Conservation (phyloP, 345 rosid species). For the Gossypium turneri region DNA sequence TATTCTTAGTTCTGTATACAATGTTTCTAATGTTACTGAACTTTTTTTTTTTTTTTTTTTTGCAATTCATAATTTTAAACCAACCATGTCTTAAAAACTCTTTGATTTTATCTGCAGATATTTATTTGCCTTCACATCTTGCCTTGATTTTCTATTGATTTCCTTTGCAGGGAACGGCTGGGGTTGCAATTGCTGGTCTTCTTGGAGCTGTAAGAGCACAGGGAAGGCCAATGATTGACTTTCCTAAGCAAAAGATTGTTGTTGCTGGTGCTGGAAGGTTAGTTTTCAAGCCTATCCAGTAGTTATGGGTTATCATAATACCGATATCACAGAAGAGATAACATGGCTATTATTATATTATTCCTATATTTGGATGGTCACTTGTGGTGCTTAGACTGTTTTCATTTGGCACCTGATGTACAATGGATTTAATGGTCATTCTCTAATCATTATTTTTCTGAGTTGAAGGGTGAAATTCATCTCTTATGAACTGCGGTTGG, state of each 20-base stretch:
- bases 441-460: neutral
- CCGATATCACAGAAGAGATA: neutral
- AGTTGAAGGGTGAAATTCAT: neutral
- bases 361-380: neutral
- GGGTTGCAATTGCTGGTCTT: constrained; percentile 98
- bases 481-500: neutral
- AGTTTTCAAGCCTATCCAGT: constrained; percentile 12
- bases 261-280: constrained; percentile 99
- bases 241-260: constrained; percentile 93
- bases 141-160: constrained; percentile 8
- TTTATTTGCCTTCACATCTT: neutral
- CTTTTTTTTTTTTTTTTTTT: neutral
- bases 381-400: neutral
- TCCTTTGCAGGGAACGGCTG: constrained; percentile 78
- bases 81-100: neutral
- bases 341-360: neutral
- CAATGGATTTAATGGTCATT: neutral
- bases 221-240: constrained; percentile 95
- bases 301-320: constrained; percentile 4
- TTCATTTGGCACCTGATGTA: neutral
- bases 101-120: neutral
- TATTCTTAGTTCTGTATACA: neutral
- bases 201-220: constrained; percentile 99
- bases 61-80: neutral
- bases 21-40: neutral